Evolutionary conservation across 176 grass and related monocot genomes (phyloP).

Genomic region (Zea luxurians): DNA sequence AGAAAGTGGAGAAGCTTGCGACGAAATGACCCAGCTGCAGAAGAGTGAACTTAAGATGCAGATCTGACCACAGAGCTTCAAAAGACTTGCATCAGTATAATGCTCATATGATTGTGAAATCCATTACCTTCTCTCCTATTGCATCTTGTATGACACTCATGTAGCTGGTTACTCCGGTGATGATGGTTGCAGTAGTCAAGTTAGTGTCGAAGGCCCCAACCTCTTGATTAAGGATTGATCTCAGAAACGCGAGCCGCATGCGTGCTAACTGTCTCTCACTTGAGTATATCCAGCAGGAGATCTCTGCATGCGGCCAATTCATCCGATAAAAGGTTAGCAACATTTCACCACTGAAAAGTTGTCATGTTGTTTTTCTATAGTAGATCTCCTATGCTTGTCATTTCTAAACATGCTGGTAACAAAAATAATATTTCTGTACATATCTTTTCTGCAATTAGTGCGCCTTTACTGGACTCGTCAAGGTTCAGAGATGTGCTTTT

Average conservation of each 20-base stretch:
- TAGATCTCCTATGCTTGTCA: conserved; percentile 19
- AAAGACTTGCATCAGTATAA: background rate
- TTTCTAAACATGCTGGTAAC: conserved; percentile 18
- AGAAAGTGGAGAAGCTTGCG: conserved; percentile 62
- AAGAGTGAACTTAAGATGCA: conserved; percentile 28
- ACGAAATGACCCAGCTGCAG: conserved; percentile 66
- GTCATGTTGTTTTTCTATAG: background rate
- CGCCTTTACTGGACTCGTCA: background rate
- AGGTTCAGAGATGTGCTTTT: conserved; percentile 6
- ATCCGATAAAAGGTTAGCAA: conserved; percentile 14
- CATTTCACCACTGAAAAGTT: conserved; percentile 15
- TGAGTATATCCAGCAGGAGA: conserved; percentile 66
- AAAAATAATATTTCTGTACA: background rate
- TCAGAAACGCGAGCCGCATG: conserved; percentile 55
- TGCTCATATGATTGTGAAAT: background rate
- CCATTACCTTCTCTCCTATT: conserved; percentile 68
- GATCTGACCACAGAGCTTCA: conserved; percentile 3
- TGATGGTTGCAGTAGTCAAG: conserved; percentile 54
- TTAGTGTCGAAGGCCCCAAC: conserved; percentile 66
- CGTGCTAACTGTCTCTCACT: conserved; percentile 61
- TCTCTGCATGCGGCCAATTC: conserved; percentile 48
- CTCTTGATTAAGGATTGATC: conserved; percentile 61
- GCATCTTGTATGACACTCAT: conserved; percentile 76
- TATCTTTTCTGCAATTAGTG: conserved; percentile 15
- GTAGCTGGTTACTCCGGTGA: conserved; percentile 54